phyloP scores from a whole-genome alignment of 1,139 yeast genomes.

The Nakaseomyces nivariensis region DNA sequence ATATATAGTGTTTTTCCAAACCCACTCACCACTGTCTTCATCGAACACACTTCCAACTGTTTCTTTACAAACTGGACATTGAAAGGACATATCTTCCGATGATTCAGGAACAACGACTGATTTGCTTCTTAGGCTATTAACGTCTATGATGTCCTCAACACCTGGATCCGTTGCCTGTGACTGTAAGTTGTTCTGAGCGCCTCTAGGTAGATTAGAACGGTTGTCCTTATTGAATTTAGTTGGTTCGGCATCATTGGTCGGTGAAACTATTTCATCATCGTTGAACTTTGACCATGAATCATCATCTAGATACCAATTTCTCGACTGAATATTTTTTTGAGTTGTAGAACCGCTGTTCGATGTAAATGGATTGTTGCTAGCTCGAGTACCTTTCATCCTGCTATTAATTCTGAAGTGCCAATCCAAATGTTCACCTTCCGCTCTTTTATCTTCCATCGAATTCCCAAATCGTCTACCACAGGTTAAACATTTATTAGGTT shows the following conservation, averaged over 20 bases:
- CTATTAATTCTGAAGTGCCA: constrained; percentile 95
- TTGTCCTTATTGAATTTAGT: neutral
- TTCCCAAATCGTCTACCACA: constrained; percentile 82
- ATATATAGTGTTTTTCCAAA: constrained; percentile 74
- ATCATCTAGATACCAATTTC: constrained; percentile 76
- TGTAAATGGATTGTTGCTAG: constrained; percentile 16
- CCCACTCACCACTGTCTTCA: constrained; percentile 91
- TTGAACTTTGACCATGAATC: constrained; percentile 66
- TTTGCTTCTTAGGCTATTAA: constrained; percentile 6
- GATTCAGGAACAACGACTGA: constrained; percentile 66
- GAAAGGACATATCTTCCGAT: constrained; percentile 54
- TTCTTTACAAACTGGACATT: constrained; percentile 86
- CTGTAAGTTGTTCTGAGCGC: constrained; percentile 7
- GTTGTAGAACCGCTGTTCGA: constrained; percentile 14
- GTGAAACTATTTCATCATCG: constrained; percentile 47
- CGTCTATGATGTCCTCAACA: constrained; percentile 10
- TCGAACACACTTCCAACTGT: constrained; percentile 69
- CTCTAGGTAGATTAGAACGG: neutral
- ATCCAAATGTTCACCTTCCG: constrained; percentile 63
- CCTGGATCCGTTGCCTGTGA: neutral
- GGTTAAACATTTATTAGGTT: constrained; percentile 74
- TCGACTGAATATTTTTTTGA: constrained; percentile 40
- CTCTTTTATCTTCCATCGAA: constrained; percentile 47
- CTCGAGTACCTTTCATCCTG: constrained; percentile 45
- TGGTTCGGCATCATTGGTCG: constrained; percentile 11